Evolutionary conservation across 495 filamentous ascomycete species (phyloP).

Genomic region (Neurospora sp.): DNA sequence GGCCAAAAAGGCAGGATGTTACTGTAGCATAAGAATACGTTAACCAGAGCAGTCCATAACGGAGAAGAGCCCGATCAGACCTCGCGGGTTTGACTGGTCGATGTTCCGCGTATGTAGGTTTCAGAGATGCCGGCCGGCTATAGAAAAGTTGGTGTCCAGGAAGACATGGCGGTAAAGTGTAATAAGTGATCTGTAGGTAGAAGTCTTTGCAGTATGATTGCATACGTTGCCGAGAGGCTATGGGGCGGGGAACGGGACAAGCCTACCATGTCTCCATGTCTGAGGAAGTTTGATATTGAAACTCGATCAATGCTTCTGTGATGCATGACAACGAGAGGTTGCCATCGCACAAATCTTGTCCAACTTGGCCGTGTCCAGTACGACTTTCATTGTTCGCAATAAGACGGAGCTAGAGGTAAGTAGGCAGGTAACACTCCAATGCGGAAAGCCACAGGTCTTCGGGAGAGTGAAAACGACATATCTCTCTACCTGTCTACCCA

Average conservation of each 20-base stretch:
- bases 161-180: neutral
- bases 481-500: neutral
- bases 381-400: neutral
- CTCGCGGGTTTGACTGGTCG: neutral
- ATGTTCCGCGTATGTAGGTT: neutral
- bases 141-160: neutral
- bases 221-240: neutral
- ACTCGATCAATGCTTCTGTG: neutral
- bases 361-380: neutral
- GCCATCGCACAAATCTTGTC: neutral
- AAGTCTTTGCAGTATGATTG: neutral
- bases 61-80: neutral
- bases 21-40: neutral
- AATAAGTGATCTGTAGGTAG: neutral
- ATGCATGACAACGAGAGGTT: neutral
- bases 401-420: neutral
- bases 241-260: neutral
- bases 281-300: neutral
- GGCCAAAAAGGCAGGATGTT: neutral
- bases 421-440: neutral
- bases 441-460: conserved; percentile 8
- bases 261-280: neutral
- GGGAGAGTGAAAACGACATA: conserved; percentile 1
- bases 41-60: neutral
- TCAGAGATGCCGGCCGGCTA: neutral